Base-by-base conservation (phyloP, 768 basidiomycete species). In the Albatrellus ellisii region DNA sequence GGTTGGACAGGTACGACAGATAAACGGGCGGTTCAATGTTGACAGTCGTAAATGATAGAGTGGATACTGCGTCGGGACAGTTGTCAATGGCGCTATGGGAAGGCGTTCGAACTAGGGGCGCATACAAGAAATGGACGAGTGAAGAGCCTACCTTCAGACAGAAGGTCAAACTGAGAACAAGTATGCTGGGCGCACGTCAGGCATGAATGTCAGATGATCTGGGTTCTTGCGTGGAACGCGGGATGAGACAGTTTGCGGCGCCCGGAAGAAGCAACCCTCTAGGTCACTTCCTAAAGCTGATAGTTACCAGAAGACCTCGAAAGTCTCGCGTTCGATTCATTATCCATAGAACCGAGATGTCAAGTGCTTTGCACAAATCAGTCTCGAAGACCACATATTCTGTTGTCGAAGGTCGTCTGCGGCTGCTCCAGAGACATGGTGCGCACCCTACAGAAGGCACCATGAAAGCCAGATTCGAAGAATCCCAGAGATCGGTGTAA, bases 251-350 rank as follows among this genome's bases (percentile, higher is more conserved):
- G 70, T 75, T 44, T 87, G 77, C 0, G 58, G 60, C 11, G 79
- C 58, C 31, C 80, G 74, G 28, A 79, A 57, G 64, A 88, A 83
- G 45, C 71, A 76, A 18, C 67, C 64, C 45, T 81, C 74, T 0
- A 71, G 67, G 9, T 64, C 62, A 25, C 63, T 63, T 2, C 70
- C 72, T 0, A 73, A 73, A 4, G 65, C 68, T 0, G 85, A 86
- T 47, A 87, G 63, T 44, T 70, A 62, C 80, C 80, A 85, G 72
- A 89, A 73, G 3, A 60, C 62, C n/a, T 77, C 57, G 57, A 90
- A 86, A 1, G 84, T 88, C 45, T 76, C 77, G 42, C 69, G 61
- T 54, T 87, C 81, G 48, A 85, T n/a, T n/a, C n/a, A n/a, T n/a
- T n/a, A n/a, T n/a, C n/a, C n/a, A n/a, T n/a, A n/a, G n/a, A n/a